phyloP scores from a whole-genome alignment of 1,284 basidiomycete species.

The Pseudozyma sp. region DNA sequence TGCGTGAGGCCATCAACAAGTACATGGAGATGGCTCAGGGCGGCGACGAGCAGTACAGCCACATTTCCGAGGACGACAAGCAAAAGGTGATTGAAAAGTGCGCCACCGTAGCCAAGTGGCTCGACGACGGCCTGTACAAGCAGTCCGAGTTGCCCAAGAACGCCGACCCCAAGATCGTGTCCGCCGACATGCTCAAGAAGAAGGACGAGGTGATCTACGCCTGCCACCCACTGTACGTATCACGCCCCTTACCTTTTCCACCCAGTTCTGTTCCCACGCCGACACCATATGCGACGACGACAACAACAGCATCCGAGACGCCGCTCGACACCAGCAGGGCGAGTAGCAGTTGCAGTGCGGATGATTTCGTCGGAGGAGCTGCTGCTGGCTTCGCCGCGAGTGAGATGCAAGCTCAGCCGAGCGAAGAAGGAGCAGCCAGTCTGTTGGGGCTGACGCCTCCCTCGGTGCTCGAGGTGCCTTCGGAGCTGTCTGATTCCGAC shows the following conservation, averaged over 20 bases:
- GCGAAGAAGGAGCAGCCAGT: background rate
- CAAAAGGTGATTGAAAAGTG: constrained; percentile 67
- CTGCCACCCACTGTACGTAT: constrained; percentile 62
- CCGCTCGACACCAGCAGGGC: background rate
- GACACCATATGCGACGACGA: background rate
- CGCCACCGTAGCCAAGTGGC: constrained; percentile 65
- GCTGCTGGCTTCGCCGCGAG: background rate
- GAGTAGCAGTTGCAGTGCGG: background rate
- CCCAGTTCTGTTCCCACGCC: constrained; percentile 3
- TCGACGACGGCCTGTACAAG: constrained; percentile 66
- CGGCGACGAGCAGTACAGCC: constrained; percentile 65
- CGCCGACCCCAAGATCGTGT: constrained; percentile 64
- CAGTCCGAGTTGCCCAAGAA: constrained; percentile 68
- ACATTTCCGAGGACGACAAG: constrained; percentile 67
- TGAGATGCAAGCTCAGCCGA: background rate
- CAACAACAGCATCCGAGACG: background rate
- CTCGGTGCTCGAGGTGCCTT: constrained; percentile 14
- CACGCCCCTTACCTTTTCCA: background rate
- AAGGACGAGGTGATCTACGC: constrained; percentile 66
- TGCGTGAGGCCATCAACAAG: constrained; percentile 66
- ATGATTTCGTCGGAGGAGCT: background rate
- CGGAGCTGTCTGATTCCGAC: constrained; percentile 23
- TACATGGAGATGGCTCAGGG: constrained; percentile 63
- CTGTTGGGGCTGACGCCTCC: background rate
- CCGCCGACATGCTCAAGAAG: constrained; percentile 64